A percentile compares a stretch with the other conserved stretches of the same genome.
Conservation (phyloP, 345 rosid species). For the Psidium friedrichsthalianum region DNA sequence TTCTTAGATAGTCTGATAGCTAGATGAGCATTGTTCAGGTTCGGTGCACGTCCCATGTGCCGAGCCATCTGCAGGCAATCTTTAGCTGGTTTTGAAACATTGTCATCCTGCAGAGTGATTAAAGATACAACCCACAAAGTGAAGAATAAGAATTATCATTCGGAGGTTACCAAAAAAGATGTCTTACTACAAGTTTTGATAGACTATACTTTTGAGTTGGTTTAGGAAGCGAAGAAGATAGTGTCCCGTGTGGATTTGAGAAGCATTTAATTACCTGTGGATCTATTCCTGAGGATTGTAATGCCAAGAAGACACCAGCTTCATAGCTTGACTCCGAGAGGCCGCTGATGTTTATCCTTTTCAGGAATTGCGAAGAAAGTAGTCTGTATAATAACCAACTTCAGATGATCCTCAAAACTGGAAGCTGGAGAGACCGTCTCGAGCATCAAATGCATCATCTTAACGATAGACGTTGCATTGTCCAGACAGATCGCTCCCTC, state of each 20-base stretch:
- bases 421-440: constrained; percentile 10
- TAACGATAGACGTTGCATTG: constrained; percentile 34
- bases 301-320: constrained; percentile 50
- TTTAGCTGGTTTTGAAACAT: neutral
- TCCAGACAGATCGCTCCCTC: constrained; percentile 73
- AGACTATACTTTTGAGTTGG: neutral
- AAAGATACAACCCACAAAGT: neutral
- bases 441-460: constrained; percentile 46
- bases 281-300: constrained; percentile 50
- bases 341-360: constrained; percentile 13
- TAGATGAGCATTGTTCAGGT: constrained; percentile 1
- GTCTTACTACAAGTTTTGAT: neutral
- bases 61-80: constrained; percentile 4
- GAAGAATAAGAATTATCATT: neutral
- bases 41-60: neutral
- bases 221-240: neutral
- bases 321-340: constrained; percentile 47
- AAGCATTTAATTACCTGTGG: constrained; percentile 12
- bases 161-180: neutral
- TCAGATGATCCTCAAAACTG: constrained; percentile 45
- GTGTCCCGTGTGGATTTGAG: neutral
- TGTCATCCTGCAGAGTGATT: neutral
- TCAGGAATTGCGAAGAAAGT: constrained; percentile 27
- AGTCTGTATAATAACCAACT: constrained; percentile 33
- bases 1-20: constrained; percentile 4